Base-by-base conservation (phyloP, 2,329 filamentous ascomycete species). In the Botrytis aclada region DNA sequence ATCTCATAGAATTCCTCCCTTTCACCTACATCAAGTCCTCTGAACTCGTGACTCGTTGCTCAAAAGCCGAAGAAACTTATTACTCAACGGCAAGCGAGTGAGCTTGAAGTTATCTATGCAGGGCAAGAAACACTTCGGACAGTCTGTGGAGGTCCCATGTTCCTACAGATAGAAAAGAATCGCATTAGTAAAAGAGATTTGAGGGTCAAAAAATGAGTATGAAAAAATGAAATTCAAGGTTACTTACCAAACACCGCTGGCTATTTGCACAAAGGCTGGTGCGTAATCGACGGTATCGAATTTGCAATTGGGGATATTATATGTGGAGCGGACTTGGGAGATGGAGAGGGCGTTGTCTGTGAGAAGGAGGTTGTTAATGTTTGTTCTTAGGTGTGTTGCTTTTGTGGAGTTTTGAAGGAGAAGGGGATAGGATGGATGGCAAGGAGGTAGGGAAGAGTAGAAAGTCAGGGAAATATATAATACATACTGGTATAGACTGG, bases 141-240 rank as follows among this genome's bases (percentile, higher is more conserved):
- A 14, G 76, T 78, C 64, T 79, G 78, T 25, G 78, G 78, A 12
- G 78, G 78, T 32, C 78, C 78, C 37, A 78, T 71, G 58, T 75
- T 75, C 78, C 51, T 56, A 56, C 7, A 29, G n/a, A 56, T 29
- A 7, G 51, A 29, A 8, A 18, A 29, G 3, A 9, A 4, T 16
- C 2, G 16, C 12, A 56, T 56, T 3, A 56, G 51, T 9, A 29
- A 56, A 56, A 6, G 51, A 18, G 14, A 3, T 18, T 16, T 18
- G 14, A 56, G 6, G 4, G 29, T 29, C 9, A 8, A 56, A 0
- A 29, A 56, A 56, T 29, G 14, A n/a, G 6, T 32, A 3, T 56
- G n/a, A 29, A 29, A 3, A 14, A 9, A 29, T 2, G 5, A 18
- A 3, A 29, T 20, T 45, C 43, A 22, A 9, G 20, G 22, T 6